Evolutionary conservation across 192 early-diverging fungal genomes (phyloP).

Genomic region (Coemansia sp.): DNA sequence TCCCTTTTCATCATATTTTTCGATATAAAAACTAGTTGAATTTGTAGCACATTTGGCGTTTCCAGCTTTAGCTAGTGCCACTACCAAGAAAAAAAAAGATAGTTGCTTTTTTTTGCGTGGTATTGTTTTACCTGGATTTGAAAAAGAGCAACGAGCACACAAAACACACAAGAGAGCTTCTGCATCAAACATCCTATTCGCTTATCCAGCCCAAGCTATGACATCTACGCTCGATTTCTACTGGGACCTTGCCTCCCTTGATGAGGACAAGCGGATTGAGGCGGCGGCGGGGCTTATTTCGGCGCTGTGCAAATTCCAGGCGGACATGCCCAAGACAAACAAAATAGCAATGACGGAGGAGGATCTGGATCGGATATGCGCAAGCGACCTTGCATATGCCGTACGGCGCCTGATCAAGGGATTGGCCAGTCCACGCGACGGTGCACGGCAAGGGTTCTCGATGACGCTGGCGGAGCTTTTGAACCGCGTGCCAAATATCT

Average conservation of each 20-base stretch:
- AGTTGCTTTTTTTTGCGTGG: background rate
- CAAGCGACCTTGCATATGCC: conserved; percentile 83
- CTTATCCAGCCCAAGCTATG: conserved; percentile 10
- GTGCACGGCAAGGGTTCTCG: conserved; percentile 93
- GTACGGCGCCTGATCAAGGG: conserved; percentile 86
- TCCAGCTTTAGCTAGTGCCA: no score
- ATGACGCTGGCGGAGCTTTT: conserved; percentile 87
- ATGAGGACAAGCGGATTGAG: conserved; percentile 60
- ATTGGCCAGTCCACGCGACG: conserved; percentile 79
- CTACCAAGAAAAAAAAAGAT: background rate
- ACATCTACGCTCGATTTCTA: conserved; percentile 64
- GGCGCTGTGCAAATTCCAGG: conserved; percentile 59
- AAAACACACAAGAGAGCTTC: no score
- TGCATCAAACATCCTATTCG: no score
- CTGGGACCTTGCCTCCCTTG: conserved; percentile 80
- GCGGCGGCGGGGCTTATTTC: conserved; percentile 68
- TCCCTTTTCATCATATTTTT: conserved; percentile 5
- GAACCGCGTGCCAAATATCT: conserved; percentile 49
- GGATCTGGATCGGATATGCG: conserved; percentile 63
- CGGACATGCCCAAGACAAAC: conserved; percentile 24
- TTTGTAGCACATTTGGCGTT: background rate
- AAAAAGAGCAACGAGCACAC: no score
- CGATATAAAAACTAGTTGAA: background rate
- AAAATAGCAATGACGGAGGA: conserved; percentile 59
- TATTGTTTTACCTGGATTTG: no score